Evolutionary conservation across 805 yeast species (phyloP).

Genomic region (Ogataea zsoltii): DNA sequence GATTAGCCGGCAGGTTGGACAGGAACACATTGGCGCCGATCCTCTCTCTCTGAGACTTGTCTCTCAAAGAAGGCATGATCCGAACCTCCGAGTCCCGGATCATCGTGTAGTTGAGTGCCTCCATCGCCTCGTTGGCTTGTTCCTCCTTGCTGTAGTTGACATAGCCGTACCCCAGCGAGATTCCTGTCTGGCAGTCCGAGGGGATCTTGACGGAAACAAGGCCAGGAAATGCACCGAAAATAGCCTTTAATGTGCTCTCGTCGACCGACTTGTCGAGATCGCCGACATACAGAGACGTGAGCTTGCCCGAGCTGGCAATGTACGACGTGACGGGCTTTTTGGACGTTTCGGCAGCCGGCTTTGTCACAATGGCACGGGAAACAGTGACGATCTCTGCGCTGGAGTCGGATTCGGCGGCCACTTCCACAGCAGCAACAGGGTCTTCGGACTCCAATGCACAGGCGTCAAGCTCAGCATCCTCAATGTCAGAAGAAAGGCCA

Average conservation of each 20-base stretch:
- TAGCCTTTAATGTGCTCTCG: conserved; percentile 46
- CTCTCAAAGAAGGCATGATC: conserved; percentile 57
- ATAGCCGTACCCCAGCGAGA: conserved; percentile 73
- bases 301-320: conserved; percentile 10
- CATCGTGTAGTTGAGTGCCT: conserved; percentile 52
- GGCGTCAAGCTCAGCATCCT: too few species aligned
- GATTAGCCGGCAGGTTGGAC: conserved; percentile 42
- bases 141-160: conserved; percentile 53
- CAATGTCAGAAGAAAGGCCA: conserved; percentile 1
- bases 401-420: conserved; percentile 17
- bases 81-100: conserved; percentile 46
- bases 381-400: conserved; percentile 23
- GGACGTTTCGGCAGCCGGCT: conserved; percentile 2
- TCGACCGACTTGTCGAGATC: conserved; percentile 52
- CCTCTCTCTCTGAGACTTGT: conserved; percentile 38
- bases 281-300: conserved; percentile 57
- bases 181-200: conserved; percentile 49
- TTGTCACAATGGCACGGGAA: conserved; percentile 5
- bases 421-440: not conserved
- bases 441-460: conserved; percentile 8
- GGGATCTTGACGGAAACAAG: conserved; percentile 63
- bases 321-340: not conserved
- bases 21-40: conserved; percentile 54
- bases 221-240: conserved; percentile 45
- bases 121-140: conserved; percentile 59